Conservation (phyloP, 192 early-diverging fungal genomes). For the Umbelopsis ramanniana region DNA sequence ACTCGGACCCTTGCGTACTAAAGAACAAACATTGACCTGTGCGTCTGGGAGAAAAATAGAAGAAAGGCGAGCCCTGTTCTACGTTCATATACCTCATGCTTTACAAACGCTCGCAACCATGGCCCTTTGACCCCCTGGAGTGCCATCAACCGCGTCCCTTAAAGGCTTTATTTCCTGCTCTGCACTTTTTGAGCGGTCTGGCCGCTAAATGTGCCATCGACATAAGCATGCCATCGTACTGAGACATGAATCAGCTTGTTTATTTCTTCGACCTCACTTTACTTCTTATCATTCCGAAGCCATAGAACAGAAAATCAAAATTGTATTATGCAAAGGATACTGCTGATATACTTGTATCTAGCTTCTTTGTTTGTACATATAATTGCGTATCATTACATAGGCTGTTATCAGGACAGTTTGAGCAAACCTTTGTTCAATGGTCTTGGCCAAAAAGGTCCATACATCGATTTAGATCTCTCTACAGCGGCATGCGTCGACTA, state of each 20-base stretch:
- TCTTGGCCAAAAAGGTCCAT: not conserved
- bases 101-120: no score
- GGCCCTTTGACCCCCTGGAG: no score
- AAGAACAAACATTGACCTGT: no score
- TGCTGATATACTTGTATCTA: not conserved
- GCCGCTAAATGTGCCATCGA: not conserved
- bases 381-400: not conserved
- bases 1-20: not conserved
- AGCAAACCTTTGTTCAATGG: conserved; percentile 2
- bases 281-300: no score
- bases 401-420: conserved; percentile 9
- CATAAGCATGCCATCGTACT: not conserved
- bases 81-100: no score
- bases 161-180: not conserved
- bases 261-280: not conserved
- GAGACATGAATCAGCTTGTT: conserved; percentile 1
- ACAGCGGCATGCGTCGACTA: not conserved
- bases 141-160: not conserved
- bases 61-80: no score
- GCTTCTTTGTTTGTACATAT: not conserved
- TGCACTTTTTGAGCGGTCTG: not conserved
- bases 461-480: not conserved
- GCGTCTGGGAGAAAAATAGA: no score
- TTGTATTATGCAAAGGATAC: not conserved
- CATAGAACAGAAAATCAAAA: no score